Conservation (phyloP, 768 basidiomycete species). For the Psilocybe sp. region DNA sequence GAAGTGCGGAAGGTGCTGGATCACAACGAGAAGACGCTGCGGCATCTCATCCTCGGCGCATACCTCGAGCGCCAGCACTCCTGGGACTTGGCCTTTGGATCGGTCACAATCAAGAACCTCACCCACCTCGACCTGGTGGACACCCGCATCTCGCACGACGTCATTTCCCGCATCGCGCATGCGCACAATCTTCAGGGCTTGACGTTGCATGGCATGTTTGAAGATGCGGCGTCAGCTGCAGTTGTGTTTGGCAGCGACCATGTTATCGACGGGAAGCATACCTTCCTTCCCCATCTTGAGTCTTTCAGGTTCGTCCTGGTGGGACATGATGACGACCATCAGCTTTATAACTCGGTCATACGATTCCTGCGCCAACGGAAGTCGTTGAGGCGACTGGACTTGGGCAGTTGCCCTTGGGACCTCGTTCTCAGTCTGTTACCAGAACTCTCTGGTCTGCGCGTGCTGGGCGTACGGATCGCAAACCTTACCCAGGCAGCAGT, state of each 20-base stretch:
- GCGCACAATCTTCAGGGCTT: slow-evolving; percentile 60
- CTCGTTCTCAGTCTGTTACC: slow-evolving; percentile 50
- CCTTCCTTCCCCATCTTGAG: slow-evolving; percentile 60
- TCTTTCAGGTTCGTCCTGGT: slow-evolving; percentile 63
- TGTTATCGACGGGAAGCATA: slow-evolving; percentile 53
- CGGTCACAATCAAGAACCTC: slow-evolving; percentile 59
- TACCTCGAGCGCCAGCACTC: slow-evolving; percentile 62
- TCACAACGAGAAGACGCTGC: slow-evolving; percentile 52
- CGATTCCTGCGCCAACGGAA: slow-evolving; percentile 49
- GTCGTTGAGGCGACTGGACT: slow-evolving; percentile 52
- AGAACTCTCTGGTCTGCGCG: slow-evolving; percentile 48
- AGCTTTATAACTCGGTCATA: slow-evolving; percentile 51
- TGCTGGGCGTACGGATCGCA: slow-evolving; percentile 55
- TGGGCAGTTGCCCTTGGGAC: slow-evolving; percentile 68
- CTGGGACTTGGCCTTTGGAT: slow-evolving; percentile 66
- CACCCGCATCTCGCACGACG: slow-evolving; percentile 62
- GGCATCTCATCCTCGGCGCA: slow-evolving; percentile 67
- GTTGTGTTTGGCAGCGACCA: slow-evolving; percentile 64
- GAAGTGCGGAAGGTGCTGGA: slow-evolving; percentile 65
- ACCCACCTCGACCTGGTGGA: slow-evolving; percentile 71
- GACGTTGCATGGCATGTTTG: slow-evolving; percentile 65
- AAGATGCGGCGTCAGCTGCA: slow-evolving; percentile 52
- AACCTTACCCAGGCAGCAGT: slow-evolving; percentile 40
- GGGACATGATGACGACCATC: slow-evolving; percentile 55
- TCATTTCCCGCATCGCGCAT: slow-evolving; percentile 61